Conservation (phyloP, 2,329 filamentous ascomycete genomes). For the Trichophyton verrucosum region DNA sequence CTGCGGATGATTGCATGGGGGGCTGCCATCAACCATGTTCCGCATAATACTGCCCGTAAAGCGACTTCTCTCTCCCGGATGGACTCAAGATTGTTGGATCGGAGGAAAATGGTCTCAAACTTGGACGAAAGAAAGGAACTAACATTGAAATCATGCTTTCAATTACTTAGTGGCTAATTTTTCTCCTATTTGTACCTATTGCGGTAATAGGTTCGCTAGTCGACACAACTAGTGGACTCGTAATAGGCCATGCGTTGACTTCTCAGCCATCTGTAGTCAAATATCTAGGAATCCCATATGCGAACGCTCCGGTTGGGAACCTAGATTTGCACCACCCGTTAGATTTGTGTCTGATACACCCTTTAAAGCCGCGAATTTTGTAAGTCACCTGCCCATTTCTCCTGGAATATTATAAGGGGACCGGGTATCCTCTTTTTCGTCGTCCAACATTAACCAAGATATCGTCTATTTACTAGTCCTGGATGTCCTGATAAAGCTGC, state of each 20-base stretch:
- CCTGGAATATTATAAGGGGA: background rate
- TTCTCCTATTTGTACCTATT: background rate
- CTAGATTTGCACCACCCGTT: slow-evolving; percentile 9
- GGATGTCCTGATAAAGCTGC: background rate
- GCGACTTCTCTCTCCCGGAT: background rate
- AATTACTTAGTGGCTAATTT: background rate
- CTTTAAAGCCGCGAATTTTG: slow-evolving; percentile 3
- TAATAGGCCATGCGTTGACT: slow-evolving; percentile 11
- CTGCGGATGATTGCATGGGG: background rate
- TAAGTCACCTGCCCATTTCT: background rate
- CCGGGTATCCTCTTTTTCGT: background rate
- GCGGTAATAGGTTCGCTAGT: background rate
- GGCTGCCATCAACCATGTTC: background rate
- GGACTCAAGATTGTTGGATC: background rate
- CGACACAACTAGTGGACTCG: slow-evolving; percentile 10
- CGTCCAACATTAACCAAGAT: background rate
- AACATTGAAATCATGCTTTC: background rate
- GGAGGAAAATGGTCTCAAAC: background rate
- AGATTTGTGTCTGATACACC: background rate
- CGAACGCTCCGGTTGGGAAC: slow-evolving; percentile 8
- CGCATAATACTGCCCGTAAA: background rate
- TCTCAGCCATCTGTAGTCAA: slow-evolving; percentile 9
- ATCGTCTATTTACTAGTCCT: background rate
- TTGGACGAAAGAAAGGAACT: background rate
- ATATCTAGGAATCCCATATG: slow-evolving; percentile 13